A percentile compares a stretch with the other conserved stretches of the same genome.
Conservation (phyloP, 2,329 filamentous ascomycete species). For the Amphichorda felina region DNA sequence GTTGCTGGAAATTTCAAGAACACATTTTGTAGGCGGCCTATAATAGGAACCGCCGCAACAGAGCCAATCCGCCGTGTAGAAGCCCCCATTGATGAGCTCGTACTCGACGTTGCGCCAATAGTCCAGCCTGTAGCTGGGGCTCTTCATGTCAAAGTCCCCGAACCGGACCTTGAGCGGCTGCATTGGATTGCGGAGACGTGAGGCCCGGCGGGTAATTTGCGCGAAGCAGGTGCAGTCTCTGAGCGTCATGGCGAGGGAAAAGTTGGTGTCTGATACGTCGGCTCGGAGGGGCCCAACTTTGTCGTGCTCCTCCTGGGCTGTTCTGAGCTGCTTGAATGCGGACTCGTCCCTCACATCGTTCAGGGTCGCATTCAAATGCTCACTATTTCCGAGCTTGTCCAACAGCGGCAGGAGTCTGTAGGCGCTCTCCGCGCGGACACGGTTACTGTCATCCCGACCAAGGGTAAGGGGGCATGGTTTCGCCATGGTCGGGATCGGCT, state of each 20-base stretch:
- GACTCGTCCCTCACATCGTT: constrained; percentile 4
- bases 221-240: constrained; percentile 69
- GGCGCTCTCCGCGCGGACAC: constrained; percentile 25
- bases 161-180: constrained; percentile 43
- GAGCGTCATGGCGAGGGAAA: constrained; percentile 66
- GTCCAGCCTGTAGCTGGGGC: constrained; percentile 48
- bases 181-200: constrained; percentile 9
- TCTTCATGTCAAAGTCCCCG: constrained; percentile 71
- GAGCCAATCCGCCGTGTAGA: constrained; percentile 43
- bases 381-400: constrained; percentile 16
- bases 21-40: constrained; percentile 21
- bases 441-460: constrained; percentile 34
- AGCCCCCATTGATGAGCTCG: constrained; percentile 53
- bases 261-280: constrained; percentile 28
- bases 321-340: constrained; percentile 15
- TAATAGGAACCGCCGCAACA: constrained; percentile 19
- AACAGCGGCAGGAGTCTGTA: constrained; percentile 24
- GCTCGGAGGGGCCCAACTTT: constrained; percentile 28
- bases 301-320: constrained; percentile 29
- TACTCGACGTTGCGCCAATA: constrained; percentile 58
- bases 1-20: constrained; percentile 13
- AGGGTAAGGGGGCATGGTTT: constrained; percentile 56
- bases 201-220: constrained; percentile 30
- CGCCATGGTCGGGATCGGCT: constrained; percentile 17
- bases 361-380: constrained; percentile 6